Conservation (phyloP, 345 rosid genomes). For the Camelina laxa region DNA sequence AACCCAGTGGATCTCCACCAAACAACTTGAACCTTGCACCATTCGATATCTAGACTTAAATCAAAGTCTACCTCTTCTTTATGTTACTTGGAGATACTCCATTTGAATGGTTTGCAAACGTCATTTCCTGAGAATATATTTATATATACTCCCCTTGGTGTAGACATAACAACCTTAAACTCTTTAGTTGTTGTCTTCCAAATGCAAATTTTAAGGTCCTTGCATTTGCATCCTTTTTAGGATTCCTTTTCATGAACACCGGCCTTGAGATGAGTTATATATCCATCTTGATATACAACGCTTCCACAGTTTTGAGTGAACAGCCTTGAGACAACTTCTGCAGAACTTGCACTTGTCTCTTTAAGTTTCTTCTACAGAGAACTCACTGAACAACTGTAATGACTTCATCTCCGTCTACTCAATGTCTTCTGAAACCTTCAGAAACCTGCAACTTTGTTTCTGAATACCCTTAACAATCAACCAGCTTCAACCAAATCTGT, state of each 20-base stretch:
- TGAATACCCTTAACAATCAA: background rate
- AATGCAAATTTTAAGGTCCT: background rate
- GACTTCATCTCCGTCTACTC: background rate
- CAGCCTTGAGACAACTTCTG: background rate
- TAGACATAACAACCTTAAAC: background rate
- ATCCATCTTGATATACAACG: background rate
- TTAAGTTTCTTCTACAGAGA: background rate
- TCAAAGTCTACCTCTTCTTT: background rate
- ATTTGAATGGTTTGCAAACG: background rate
- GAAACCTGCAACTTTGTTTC: background rate
- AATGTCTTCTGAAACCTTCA: background rate
- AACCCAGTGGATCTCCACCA: background rate
- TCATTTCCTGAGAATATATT: background rate
- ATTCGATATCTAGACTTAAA: background rate
- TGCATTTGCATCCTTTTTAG: background rate
- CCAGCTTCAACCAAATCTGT: background rate
- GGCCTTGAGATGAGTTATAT: background rate
- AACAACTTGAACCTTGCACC: background rate
- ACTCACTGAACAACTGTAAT: background rate
- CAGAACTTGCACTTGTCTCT: background rate
- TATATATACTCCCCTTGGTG: background rate
- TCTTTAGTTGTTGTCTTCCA: background rate
- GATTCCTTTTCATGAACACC: background rate
- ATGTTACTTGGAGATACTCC: background rate
- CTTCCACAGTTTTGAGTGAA: background rate